phyloP scores from a whole-genome alignment of 1,139 yeast genomes.

The Hansenula sp. region DNA sequence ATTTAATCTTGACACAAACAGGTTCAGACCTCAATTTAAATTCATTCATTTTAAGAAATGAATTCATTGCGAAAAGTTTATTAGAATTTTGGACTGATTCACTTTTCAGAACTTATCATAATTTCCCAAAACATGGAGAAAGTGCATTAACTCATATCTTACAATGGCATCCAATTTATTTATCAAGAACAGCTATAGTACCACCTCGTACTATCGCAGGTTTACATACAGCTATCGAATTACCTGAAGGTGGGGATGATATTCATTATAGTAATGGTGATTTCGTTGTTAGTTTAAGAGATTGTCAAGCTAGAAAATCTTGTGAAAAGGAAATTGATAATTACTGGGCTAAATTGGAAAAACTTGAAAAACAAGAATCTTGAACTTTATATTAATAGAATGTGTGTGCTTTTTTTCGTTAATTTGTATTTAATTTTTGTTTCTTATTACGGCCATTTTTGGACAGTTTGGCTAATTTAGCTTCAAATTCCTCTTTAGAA shows the following conservation, averaged over 20 bases:
- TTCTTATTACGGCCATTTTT: not conserved
- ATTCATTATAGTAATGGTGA: constrained; percentile 55
- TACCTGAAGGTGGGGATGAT: constrained; percentile 31
- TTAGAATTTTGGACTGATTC: constrained; percentile 76
- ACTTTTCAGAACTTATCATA: constrained; percentile 58
- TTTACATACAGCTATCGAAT: constrained; percentile 30
- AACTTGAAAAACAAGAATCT: not conserved
- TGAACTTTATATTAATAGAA: not conserved
- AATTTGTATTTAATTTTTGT: not conserved
- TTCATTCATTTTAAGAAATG: constrained; percentile 66
- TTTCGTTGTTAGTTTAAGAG: constrained; percentile 56
- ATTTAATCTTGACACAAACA: constrained; percentile 64
- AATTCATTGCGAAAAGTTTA: constrained; percentile 57
- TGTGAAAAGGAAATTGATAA: constrained; percentile 48
- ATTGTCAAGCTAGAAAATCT: constrained; percentile 40
- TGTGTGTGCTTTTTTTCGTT: not conserved
- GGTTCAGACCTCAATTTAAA: constrained; percentile 55
- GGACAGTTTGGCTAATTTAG: not conserved
- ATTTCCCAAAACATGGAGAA: constrained; percentile 57
- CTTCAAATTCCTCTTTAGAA: not conserved
- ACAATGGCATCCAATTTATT: constrained; percentile 88
- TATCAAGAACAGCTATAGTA: constrained; percentile 68
- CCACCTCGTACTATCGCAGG: constrained; percentile 56
- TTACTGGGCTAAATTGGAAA: constrained; percentile 26
- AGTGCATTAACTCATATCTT: constrained; percentile 74